Base-by-base conservation (phyloP, 192 early-diverging fungal species). In the Linderina pennispora region DNA sequence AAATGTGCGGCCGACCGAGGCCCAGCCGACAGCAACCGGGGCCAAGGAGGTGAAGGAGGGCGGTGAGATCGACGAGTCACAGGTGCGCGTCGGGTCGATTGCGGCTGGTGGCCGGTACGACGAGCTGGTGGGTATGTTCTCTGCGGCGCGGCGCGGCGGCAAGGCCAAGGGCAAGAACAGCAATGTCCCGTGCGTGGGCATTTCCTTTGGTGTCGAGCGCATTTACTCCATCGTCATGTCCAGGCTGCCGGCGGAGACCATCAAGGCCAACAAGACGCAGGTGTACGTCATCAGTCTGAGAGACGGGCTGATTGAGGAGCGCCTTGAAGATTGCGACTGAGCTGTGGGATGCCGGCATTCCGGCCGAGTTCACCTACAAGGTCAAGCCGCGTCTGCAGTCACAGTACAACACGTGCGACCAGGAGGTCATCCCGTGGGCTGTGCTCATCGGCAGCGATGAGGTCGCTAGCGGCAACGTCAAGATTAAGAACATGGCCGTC, bases 81-180 rank as follows among this genome's bases (percentile, higher is more conserved):
- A 80, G 25, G 77, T 81, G 19, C 92, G 91, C 28, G 85, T 97
- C 15, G 96, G 96, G 13, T 98, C 94, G 5, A 87, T 99, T 58
- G 90, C 96, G 14, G 91, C 90, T 0, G 96, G 96, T 42, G 96
- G 96, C 5, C 90, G 96, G 25, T 99, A 99, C 79, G 96, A 99
- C 53, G 80, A 92, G 25, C 78, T 99, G 36, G 94, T 99, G 8
- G 96, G 94, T 23, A 97, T 92, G 90, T 95, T 99, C 56, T 79
- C 78, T 37, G 56, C 62, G 24, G 37, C 56, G 10, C 76, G 54
- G 31, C 77, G 73, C 48, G 76, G 74, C 50, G 83, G 79, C 43
- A 69, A 77, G 2, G 58, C 74, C 32, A 62, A 66, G 32, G 78
- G 75, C 58, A 61, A 76, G 35, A 65, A 84, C 55, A 44, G 17